A percentile compares a stretch with the other conserved stretches of the same genome.
Evolutionary conservation across 129 eudicot species (phyloP).

Genomic region (Flaveria robusta): DNA sequence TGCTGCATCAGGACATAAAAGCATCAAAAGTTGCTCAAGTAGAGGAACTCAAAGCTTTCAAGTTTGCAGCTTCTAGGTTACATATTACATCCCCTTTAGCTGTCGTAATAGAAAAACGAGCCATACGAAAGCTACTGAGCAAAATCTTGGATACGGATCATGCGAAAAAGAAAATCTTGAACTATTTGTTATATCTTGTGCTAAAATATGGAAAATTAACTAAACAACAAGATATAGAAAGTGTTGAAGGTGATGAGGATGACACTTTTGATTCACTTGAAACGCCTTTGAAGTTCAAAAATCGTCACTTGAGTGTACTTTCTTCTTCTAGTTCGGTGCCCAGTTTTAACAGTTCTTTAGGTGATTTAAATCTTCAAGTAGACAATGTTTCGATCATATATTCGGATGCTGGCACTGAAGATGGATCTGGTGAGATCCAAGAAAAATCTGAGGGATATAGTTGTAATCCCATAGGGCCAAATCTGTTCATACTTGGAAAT

Average conservation of each 20-base stretch:
- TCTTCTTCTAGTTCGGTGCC: slow-evolving; percentile 34
- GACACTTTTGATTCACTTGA: slow-evolving; percentile 28
- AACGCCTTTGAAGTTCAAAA: slow-evolving; percentile 28
- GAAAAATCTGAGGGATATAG: slow-evolving; percentile 12
- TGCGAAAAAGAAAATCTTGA: slow-evolving; percentile 41
- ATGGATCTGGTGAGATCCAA: slow-evolving; percentile 25
- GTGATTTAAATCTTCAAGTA: slow-evolving; percentile 35
- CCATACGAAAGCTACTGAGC: slow-evolving; percentile 37
- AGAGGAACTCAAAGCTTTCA: slow-evolving; percentile 41
- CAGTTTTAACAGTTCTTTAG: slow-evolving; percentile 34
- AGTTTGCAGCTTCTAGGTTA: slow-evolving; percentile 39
- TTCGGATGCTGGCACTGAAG: slow-evolving; percentile 15
- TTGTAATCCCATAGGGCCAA: slow-evolving; percentile 19
- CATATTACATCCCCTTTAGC: slow-evolving; percentile 46
- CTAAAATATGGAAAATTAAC: slow-evolving; percentile 39
- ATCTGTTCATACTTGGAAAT: slow-evolving; percentile 36
- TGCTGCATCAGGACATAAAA: slow-evolving; percentile 39
- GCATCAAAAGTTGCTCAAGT: slow-evolving; percentile 27
- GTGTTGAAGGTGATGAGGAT: slow-evolving; percentile 2
- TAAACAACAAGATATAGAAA: slow-evolving; percentile 7
- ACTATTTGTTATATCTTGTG: slow-evolving; percentile 40
- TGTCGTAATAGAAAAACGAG: slow-evolving; percentile 42
- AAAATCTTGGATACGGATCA: slow-evolving; percentile 31
- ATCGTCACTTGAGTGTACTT: slow-evolving; percentile 11
- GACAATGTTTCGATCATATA: slow-evolving; percentile 34